Percentiles rank a stretch among this genome's conserved stretches.
Conservation (phyloP, 768 basidiomycete species). For the Udeniomyces megalosporus region DNA sequence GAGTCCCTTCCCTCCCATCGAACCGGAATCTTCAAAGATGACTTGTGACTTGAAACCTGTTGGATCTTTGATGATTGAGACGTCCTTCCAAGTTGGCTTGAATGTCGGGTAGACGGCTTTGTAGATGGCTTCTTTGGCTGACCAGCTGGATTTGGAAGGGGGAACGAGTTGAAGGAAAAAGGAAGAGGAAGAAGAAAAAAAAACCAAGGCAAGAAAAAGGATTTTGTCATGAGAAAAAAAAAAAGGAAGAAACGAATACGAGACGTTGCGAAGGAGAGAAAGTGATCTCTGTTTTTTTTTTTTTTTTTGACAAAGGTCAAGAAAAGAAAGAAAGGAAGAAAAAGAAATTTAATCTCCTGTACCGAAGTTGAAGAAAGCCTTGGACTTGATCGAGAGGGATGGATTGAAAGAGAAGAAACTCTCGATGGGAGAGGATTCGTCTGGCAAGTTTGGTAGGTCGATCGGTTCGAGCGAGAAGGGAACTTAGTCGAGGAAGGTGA, state of each 20-base stretch:
- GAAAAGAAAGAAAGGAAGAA: neutral
- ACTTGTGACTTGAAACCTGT: neutral
- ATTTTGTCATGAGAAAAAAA: too few species aligned
- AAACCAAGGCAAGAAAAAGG: too few species aligned
- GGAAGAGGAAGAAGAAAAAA: too few species aligned
- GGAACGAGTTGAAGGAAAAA: too few species aligned
- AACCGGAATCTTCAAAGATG: neutral
- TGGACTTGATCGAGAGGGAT: too few species aligned
- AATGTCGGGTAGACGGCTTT: conserved; percentile 11
- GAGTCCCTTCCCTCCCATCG: neutral
- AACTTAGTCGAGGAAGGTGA: neutral
- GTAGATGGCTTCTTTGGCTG: conserved; percentile 15
- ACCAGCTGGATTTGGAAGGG: neutral
- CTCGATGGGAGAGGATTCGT: neutral
- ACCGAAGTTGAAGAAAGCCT: too few species aligned
- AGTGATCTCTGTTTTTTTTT: neutral
- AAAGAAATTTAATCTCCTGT: too few species aligned
- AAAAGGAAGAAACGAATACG: neutral
- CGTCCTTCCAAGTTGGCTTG: conserved; percentile 11
- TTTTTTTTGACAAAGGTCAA: too few species aligned
- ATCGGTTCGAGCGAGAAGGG: conserved; percentile 6
- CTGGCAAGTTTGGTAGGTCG: neutral
- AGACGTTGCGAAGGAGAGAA: neutral
- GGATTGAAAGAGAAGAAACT: neutral
- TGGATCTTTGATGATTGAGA: conserved; percentile 2